Conservation (phyloP, 164 flowering plant genomes). For the Vitis amurensis region DNA sequence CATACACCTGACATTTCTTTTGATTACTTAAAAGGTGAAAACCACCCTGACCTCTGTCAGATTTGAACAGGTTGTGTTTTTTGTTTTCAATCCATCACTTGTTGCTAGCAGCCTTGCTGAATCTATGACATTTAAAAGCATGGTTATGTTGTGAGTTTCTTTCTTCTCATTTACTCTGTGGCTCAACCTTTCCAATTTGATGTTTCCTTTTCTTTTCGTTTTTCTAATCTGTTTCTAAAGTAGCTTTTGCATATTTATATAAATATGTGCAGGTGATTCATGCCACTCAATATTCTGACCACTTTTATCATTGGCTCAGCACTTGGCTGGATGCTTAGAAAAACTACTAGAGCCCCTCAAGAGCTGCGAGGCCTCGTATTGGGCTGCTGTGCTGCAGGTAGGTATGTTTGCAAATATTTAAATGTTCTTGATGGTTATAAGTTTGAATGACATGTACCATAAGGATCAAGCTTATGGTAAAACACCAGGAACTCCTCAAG, state of each 20-base stretch:
- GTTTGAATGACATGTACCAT: no score
- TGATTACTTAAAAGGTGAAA: no score
- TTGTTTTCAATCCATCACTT: slow-evolving; percentile 26
- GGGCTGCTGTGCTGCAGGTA: slow-evolving; percentile 82
- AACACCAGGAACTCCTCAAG: no score
- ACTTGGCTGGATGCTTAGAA: slow-evolving; percentile 66
- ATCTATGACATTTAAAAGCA: slow-evolving; percentile 11
- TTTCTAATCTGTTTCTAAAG: no score
- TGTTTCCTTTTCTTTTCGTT: background rate
- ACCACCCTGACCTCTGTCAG: no score
- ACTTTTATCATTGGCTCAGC: slow-evolving; percentile 66
- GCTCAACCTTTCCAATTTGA: background rate
- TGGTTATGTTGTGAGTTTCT: slow-evolving; percentile 16
- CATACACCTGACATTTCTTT: no score
- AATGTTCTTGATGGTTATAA: background rate
- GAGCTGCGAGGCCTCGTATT: slow-evolving; percentile 70
- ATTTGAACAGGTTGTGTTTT: slow-evolving; percentile 22
- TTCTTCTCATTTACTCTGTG: no score
- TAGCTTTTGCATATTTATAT: no score
- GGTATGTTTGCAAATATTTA: no score
- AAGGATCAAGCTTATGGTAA: no score
- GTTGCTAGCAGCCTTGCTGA: slow-evolving; percentile 17
- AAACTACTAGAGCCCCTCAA: slow-evolving; percentile 55
- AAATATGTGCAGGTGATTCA: slow-evolving; percentile 69
- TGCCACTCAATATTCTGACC: slow-evolving; percentile 76